Conservation (phyloP, 1,139 yeast genomes). For the Entelexis paramagnoliae region DNA sequence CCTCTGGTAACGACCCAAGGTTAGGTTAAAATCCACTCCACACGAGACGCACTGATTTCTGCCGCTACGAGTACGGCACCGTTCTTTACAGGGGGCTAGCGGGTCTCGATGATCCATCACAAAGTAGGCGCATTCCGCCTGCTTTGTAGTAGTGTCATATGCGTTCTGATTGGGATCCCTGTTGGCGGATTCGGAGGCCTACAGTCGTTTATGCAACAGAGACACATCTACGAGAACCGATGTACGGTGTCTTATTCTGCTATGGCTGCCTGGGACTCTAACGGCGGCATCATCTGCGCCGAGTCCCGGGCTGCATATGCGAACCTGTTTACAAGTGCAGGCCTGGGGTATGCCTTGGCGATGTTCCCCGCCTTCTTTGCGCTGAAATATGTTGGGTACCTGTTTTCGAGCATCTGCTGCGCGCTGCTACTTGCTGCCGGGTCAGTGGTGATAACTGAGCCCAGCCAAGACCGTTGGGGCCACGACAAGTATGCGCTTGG, state of each 20-base stretch:
- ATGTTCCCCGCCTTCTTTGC: constrained; percentile 16
- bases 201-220: constrained; percentile 20
- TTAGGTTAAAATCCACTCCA: neutral
- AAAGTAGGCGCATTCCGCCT: constrained; percentile 7
- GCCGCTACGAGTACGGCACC: neutral
- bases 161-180: constrained; percentile 20
- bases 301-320: constrained; percentile 18
- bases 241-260: constrained; percentile 15
- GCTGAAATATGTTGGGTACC: constrained; percentile 19
- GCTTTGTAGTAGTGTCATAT: constrained; percentile 16
- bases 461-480: constrained; percentile 14
- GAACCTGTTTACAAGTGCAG: constrained; percentile 12
- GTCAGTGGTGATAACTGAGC: constrained; percentile 16
- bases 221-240: constrained; percentile 22
- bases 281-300: constrained; percentile 9
- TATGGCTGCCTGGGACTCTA: neutral
- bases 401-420: constrained; percentile 19
- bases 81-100: too few species aligned
- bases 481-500: constrained; percentile 55
- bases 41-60: neutral
- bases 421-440: constrained; percentile 22
- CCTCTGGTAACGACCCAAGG: too few species aligned
- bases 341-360: constrained; percentile 18
- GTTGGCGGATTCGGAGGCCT: constrained; percentile 19
- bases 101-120: neutral